phyloP scores from a whole-genome alignment of 2,329 filamentous ascomycete genomes.

The Ophiostoma ulmi region DNA sequence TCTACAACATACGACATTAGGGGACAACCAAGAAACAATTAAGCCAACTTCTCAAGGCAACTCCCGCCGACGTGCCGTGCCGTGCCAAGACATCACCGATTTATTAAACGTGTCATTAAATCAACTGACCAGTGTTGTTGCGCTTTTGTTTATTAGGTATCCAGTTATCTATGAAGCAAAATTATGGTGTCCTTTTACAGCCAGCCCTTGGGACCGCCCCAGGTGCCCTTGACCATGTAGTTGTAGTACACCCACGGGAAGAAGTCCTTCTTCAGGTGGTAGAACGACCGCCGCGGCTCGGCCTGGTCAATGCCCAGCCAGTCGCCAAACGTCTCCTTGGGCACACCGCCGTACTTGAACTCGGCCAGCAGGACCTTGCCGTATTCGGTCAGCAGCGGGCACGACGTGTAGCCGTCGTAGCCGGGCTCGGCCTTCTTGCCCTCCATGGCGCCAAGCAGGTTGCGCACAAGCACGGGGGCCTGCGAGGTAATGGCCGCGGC shows the following conservation, averaged over 20 bases:
- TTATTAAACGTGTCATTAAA: neutral
- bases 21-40: neutral
- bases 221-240: constrained; percentile 50
- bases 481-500: constrained; percentile 43
- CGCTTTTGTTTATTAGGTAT: constrained; percentile 9
- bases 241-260: constrained; percentile 55
- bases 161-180: neutral
- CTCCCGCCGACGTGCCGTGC: neutral
- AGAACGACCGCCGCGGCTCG: constrained; percentile 37
- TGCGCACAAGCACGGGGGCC: constrained; percentile 41
- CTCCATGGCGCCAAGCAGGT: constrained; percentile 37
- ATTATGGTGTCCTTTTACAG: neutral
- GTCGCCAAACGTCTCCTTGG: constrained; percentile 41
- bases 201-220: constrained; percentile 49
- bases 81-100: neutral
- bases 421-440: constrained; percentile 34
- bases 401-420: constrained; percentile 44
- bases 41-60: neutral
- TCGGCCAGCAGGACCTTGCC: constrained; percentile 44
- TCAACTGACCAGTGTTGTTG: neutral
- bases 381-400: constrained; percentile 43
- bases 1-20: neutral
- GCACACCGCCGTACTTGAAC: constrained; percentile 45
- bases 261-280: constrained; percentile 44
- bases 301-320: constrained; percentile 37